Base-by-base conservation (phyloP, 2,329 filamentous ascomycete species). In the Cercospora brassicicola region DNA sequence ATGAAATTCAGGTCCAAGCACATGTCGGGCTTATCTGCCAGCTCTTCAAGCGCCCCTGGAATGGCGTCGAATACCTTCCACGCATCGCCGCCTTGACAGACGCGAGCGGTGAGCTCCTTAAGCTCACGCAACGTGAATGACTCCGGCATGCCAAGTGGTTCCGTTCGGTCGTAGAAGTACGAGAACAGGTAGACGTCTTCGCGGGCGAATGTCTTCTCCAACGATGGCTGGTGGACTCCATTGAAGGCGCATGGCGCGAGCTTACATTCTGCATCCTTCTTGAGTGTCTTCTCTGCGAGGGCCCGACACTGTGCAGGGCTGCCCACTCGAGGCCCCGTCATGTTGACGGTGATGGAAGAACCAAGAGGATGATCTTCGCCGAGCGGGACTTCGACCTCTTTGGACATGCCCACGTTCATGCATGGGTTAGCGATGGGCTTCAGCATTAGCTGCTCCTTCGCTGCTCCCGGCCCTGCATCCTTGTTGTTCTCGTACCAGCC, bases 1-100 rank as follows among this genome's bases (percentile, higher is more conserved):
- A 97, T 97, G 78, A 98, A 99, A 84, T 92, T 99, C 75, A 99
- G 84, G 81, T 99, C 95, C 75, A 99, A 83, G 82, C 95, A 99
- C 81, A 91, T 92, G 81, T 99, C 94, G 2, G 95, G 93, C 67
- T 94, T 88, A 69, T 87, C 93, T 64, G 84, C 83, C 33, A 99
- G 86, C 82, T 98, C 93, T 1, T 90, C 85, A 62, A 97, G 80
- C 0, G 94, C 96, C 20, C 88, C 89, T 5, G 91, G 89, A 23
- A 97, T 85, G 66, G 87, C 87, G 65, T 86, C 84, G 78, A 99
- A 99, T 0, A 92, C 85, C 72, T 90, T 89, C 95, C 95, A 99
- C 36, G 86, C 84, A 78, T 91, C 87, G 33, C 94, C 94, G 31
- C 95, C 95, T 67, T 88, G 87, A 80, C 95, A 99, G 10, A 99